A percentile compares a stretch with the other conserved stretches of the same genome.
Evolutionary conservation across 2,329 filamentous ascomycete species (phyloP).

Genomic region (Trichoderma asperellum): DNA sequence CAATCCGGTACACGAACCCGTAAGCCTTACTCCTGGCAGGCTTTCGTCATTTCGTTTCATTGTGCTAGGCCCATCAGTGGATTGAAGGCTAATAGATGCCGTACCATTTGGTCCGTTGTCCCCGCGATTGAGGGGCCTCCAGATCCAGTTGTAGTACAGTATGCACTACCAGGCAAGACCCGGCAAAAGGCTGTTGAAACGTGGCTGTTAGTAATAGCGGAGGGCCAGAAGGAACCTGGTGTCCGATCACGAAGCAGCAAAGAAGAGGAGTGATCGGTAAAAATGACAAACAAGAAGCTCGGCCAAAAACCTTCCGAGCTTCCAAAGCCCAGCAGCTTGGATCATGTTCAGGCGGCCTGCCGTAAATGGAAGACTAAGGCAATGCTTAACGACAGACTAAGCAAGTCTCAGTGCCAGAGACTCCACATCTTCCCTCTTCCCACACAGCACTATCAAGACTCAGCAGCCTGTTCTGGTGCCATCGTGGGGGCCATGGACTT

Average conservation of each 20-base stretch:
- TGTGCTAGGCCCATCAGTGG: not conserved
- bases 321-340: constrained; percentile 1
- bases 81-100: not conserved
- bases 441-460: not conserved
- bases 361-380: not conserved
- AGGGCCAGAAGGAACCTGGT: not conserved
- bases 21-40: constrained; percentile 19
- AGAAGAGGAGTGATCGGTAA: not conserved
- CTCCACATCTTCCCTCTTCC: constrained; percentile 16
- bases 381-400: not conserved
- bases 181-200: not conserved
- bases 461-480: constrained; percentile 4
- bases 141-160: not conserved
- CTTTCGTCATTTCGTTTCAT: constrained; percentile 22
- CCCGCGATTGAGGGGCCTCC: constrained; percentile 11
- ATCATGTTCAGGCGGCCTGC: not conserved
- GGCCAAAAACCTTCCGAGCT: constrained; percentile 2
- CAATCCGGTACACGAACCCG: not conserved
- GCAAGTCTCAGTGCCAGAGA: not conserved
- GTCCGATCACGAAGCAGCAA: not conserved
- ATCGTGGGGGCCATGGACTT: constrained; percentile 21
- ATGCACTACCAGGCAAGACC: not conserved
- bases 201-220: not conserved
- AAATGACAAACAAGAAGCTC: not conserved
- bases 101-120: constrained; percentile 5